Base-by-base conservation (phyloP, 2,329 filamentous ascomycete genomes). In the Exophiala sideris region DNA sequence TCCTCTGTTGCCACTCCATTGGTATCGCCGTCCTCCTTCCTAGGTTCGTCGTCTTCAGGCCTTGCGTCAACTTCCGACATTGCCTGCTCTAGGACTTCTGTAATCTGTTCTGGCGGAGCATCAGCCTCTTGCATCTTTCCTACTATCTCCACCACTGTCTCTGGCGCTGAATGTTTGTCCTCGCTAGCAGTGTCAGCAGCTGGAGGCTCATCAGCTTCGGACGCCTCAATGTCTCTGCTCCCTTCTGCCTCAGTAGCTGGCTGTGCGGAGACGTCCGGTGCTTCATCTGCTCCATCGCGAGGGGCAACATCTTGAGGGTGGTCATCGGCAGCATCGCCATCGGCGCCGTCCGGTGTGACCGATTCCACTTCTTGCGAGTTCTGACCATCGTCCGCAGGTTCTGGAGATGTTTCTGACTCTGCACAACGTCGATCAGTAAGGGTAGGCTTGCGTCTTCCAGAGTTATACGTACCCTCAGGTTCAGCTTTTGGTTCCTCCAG, bases 51-150 rank as follows among this genome's bases (percentile, higher is more conserved):
- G 12, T 40, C 49, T 24, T 62, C 59, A 5, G 62, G 59, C 14
- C 59, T 56, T 16, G 58, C 61, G 6, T 61, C 64, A 34, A 59
- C 54, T 20, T 64, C 62, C 1, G 63, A 63, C 48, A 56, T 61
- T 34, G 62, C 63, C 46, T 60, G 56, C 34, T 59, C 59, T 21
- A 61, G 48, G 5, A 61, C 53, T 9, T 56, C 50, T 16, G 42
- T 48, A 12, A 61, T 54, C 34, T 61, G 18, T 21, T 53, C 56
- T 12, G 53, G 47, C 12, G 59, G 39, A 20, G 54, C 56, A 41
- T 61, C 59, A 10, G 50, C 56, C 48, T 52, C 50, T 29, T 61
- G 59, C 21, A 61, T 48, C 35, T 61, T 61, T 34, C 58, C 56
- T 3, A 61, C 59, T 16, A 56, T 45, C 18, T 61, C 54, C 6